A percentile compares a stretch with the other conserved stretches of the same genome.
Conservation (phyloP, 2,329 filamentous ascomycete genomes). For the Trichoderma sp. region DNA sequence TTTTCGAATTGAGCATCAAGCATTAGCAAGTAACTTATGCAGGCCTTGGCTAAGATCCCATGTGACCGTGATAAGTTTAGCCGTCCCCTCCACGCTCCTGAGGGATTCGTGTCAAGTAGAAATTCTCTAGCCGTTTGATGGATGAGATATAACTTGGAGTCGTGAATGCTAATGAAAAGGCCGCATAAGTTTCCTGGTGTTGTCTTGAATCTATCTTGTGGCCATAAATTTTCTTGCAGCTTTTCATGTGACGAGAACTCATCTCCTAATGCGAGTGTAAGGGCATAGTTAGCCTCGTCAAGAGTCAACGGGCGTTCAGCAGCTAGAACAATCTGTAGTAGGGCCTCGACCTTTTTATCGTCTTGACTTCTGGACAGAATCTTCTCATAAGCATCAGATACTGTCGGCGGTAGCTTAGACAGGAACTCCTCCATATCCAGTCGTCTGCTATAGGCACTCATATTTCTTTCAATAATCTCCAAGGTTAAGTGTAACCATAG, state of each 20-base stretch:
- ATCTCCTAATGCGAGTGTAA: neutral
- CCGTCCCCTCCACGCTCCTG: neutral
- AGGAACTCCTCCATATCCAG: conserved; percentile 19
- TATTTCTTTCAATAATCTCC: conserved; percentile 29
- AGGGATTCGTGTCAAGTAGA: conserved; percentile 4
- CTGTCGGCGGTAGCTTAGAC: conserved; percentile 22
- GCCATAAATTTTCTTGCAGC: neutral
- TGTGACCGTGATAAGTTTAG: neutral
- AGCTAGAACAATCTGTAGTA: conserved; percentile 2
- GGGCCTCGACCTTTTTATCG: neutral
- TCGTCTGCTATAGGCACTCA: conserved; percentile 17
- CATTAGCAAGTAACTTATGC: neutral
- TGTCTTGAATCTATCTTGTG: neutral
- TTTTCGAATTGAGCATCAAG: neutral
- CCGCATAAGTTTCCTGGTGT: conserved; percentile 3
- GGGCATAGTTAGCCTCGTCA: conserved; percentile 6
- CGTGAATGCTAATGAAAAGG: conserved; percentile 9
- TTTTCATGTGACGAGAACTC: neutral
- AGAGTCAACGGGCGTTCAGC: conserved; percentile 11
- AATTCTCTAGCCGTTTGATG: conserved; percentile 16
- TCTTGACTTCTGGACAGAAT: conserved; percentile 22
- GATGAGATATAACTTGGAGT: conserved; percentile 7
- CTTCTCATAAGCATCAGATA: conserved; percentile 29
- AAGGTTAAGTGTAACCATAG: conserved; percentile 39
- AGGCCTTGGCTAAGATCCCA: neutral